These are phyloP conservation scores for Neonectria punicea DNA, from an alignment of 2,329 filamentous ascomycete genomes.

Conservation along the genomic window DNA sequence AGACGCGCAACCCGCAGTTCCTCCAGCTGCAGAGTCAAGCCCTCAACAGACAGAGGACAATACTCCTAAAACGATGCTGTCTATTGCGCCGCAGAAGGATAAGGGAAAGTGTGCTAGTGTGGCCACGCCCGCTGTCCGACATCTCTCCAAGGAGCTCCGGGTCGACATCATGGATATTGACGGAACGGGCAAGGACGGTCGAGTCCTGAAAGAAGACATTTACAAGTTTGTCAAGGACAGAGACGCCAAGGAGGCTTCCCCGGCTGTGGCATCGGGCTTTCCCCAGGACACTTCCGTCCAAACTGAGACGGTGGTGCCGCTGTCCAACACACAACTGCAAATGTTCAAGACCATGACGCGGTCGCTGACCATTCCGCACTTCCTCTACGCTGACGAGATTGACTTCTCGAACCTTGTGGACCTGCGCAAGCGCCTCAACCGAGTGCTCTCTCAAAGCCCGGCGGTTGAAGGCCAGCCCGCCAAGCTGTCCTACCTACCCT, in stretches of 20 bases:
- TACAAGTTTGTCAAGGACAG: constrained; percentile 72
- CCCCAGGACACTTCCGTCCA: constrained; percentile 56
- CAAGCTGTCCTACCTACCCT: constrained; percentile 90
- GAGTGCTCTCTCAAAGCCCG: constrained; percentile 56
- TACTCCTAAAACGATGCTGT: constrained; percentile 8
- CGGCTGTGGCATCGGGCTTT: constrained; percentile 33
- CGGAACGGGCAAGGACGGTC: constrained; percentile 89
- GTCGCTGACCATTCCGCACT: constrained; percentile 91
- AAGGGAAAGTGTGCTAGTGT: constrained; percentile 77
- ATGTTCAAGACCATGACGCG: constrained; percentile 99
- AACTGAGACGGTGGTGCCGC: constrained; percentile 73
- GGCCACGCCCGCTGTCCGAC: constrained; percentile 91
- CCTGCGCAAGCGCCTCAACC: constrained; percentile 81
- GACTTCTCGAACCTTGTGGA: constrained; percentile 80
- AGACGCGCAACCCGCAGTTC: constrained; percentile 40
- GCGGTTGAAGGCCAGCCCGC: constrained; percentile 61
- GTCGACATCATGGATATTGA: constrained; percentile 81
- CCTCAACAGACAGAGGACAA: constrained; percentile 27
- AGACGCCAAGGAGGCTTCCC: constrained; percentile 49
- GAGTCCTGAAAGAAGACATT: constrained; percentile 94
- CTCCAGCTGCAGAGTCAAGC: constrained; percentile 22
- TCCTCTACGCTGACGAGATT: constrained; percentile 91
- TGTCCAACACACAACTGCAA: constrained; percentile 84
- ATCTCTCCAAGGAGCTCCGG: constrained; percentile 82
- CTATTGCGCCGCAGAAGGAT: constrained; percentile 40